Evolutionary conservation across 805 yeast genomes (phyloP).

Genomic region (Aciculoconidium aculeatum): DNA sequence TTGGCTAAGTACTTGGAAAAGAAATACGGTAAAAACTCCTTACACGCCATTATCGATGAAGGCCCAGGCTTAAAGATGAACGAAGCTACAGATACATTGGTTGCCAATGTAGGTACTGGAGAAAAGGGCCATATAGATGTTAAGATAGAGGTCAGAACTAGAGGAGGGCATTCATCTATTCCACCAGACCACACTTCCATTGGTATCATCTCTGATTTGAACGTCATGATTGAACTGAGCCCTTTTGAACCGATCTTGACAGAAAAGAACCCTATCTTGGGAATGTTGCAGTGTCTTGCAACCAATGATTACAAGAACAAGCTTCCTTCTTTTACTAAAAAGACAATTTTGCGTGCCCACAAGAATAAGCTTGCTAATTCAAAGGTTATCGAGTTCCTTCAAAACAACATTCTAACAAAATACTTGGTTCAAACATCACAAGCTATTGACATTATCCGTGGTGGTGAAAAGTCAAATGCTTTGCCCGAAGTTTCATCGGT

Average conservation of each 20-base stretch:
- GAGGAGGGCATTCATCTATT: conserved; percentile 78
- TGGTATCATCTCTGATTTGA: conserved; percentile 62
- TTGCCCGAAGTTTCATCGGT: conserved; percentile 29
- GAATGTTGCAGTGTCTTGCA: conserved; percentile 58
- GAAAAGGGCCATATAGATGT: conserved; percentile 47
- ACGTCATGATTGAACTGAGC: conserved; percentile 49
- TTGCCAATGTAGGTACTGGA: conserved; percentile 45
- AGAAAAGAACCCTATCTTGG: conserved; percentile 53
- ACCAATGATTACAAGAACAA: conserved; percentile 31
- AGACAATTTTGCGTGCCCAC: conserved; percentile 31
- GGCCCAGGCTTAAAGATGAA: conserved; percentile 36
- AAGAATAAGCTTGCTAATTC: conserved; percentile 30
- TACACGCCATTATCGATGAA: conserved; percentile 70
- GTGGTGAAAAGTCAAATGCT: conserved; percentile 37
- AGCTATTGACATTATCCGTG: conserved; percentile 26
- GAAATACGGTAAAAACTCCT: conserved; percentile 54
- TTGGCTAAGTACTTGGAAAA: conserved; percentile 43
- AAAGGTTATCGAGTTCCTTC: conserved; percentile 15
- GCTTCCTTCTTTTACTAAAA: conserved; percentile 16
- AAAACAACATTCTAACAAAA: conserved; percentile 15
- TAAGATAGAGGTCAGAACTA: conserved; percentile 44
- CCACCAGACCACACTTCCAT: conserved; percentile 81
- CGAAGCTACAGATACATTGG: conserved; percentile 42
- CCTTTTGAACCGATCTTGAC: conserved; percentile 46
- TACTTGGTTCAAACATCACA: conserved; percentile 30